A percentile compares a stretch with the other conserved stretches of the same genome.
Conservation (phyloP, 179 eudicot species). For the Camellia oleifera region DNA sequence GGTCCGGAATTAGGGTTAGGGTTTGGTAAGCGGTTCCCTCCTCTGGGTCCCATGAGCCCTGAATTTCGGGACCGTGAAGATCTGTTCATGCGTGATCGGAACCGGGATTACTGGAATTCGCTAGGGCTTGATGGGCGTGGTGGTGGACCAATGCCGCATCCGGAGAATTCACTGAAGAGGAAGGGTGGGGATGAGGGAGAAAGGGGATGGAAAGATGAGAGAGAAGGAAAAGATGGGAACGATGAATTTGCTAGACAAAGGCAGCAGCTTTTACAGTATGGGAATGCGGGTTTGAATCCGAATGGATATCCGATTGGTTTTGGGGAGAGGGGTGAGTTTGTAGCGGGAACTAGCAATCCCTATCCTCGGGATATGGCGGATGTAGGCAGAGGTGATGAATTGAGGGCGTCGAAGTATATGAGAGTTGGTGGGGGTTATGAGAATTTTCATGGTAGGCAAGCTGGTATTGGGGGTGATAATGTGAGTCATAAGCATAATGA, state of each 20-base stretch:
- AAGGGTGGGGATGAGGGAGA: constrained; percentile 42
- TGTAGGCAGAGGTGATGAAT: constrained; percentile 30
- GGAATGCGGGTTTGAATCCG: constrained; percentile 41
- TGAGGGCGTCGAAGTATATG: constrained; percentile 48
- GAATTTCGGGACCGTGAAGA: constrained; percentile 38
- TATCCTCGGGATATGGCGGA: constrained; percentile 23
- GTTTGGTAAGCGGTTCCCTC: constrained; percentile 35
- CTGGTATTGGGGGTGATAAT: constrained; percentile 12
- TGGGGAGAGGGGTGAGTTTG: constrained; percentile 16
- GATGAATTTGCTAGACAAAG: constrained; percentile 65
- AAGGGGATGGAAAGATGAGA: constrained; percentile 24
- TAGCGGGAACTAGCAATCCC: constrained; percentile 43
- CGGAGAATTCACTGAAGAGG: constrained; percentile 48
- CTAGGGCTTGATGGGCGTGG: constrained; percentile 29
- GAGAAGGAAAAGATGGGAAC: constrained; percentile 26
- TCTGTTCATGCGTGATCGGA: constrained; percentile 24
- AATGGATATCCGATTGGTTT: constrained; percentile 13
- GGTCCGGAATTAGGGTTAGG: constrained; percentile 23
- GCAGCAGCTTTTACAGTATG: constrained; percentile 74
- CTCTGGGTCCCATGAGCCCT: constrained; percentile 51
- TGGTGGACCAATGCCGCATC: constrained; percentile 8
- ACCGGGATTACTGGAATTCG: constrained; percentile 37
- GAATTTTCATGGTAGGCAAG: constrained; percentile 15
- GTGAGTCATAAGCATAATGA: constrained; percentile 35
- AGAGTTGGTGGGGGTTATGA: constrained; percentile 33